These are phyloP conservation scores for Thermomyces lanuginosus DNA, from an alignment of 2,329 filamentous ascomycete species.

Conservation along the genomic window DNA sequence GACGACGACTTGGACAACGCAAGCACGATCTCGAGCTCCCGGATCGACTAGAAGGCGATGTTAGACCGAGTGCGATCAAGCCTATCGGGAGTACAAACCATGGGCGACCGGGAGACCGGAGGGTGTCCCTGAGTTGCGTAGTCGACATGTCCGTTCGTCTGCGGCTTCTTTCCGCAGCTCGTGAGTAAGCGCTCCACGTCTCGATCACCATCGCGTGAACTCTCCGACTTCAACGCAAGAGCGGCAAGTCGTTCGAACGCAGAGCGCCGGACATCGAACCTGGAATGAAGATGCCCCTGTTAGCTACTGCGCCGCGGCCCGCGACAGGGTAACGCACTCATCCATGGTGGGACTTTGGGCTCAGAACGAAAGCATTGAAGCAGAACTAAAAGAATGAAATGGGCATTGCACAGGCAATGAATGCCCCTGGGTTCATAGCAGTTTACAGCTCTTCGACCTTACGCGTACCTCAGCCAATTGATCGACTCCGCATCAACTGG, in stretches of 20 bases:
- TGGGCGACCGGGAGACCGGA: constrained; percentile 23
- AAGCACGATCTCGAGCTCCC: constrained; percentile 81
- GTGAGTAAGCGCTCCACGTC: constrained; percentile 22
- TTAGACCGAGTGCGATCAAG: constrained; percentile 9
- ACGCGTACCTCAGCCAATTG: too few relatives aligned
- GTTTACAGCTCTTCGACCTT: too few relatives aligned
- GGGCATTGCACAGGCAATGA: too few relatives aligned
- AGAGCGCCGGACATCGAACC: constrained; percentile 21
- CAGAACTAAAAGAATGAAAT: too few relatives aligned
- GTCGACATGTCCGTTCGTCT: constrained; percentile 18
- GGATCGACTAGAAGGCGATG: constrained; percentile 47
- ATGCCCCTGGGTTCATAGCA: too few relatives aligned
- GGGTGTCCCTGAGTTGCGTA: constrained; percentile 21
- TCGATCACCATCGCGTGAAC: constrained; percentile 13
- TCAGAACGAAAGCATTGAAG: too few relatives aligned
- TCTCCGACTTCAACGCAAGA: constrained; percentile 23
- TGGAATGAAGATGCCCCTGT: constrained; percentile 9
- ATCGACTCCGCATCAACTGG: too few relatives aligned
- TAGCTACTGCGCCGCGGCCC: constrained; percentile 1
- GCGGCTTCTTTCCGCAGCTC: constrained; percentile 11
- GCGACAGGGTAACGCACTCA: constrained; percentile 3
- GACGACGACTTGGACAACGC: constrained; percentile 84
- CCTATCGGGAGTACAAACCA: constrained; percentile 15
- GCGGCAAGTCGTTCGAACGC: constrained; percentile 30
- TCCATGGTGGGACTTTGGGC: constrained; percentile 16